Evolutionary conservation across 306 rosid genomes (phyloP), one percentile per base, ranked within the genome.

Genomic region (Gastrolobium bilobum): DNA sequence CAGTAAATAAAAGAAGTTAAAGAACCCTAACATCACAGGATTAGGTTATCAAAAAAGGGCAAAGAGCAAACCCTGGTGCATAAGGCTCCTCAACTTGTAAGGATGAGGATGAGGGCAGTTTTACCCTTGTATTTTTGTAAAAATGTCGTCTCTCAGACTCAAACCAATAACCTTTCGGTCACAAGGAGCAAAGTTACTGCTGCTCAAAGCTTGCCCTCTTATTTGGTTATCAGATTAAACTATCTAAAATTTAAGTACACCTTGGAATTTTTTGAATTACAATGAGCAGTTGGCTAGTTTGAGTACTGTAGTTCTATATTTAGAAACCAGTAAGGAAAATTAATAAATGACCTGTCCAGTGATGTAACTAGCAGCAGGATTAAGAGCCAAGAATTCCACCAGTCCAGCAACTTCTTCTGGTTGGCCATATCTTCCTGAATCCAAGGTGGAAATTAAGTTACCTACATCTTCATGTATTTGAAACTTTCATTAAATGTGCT

Each of bases 361-460:
- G 63, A 93, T 91, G 84, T 89, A 93, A 83, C 87, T 83, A 73
- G 97, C 92, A 4, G 94, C 94, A 53, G 97, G 94, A 79, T 79
- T 84, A 50, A 93, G 90, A 62, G 97, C 98, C 89, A 93, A 89
- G 75, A 93, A 91, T 83, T 93, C 90, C 82, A 93, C 96, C 20
- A 93, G 89, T 65, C 98, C 98, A 71, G 97, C 98, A 72, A 93
- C 94, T 87, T 93, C 98, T 83, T 93, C 97, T 0, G 97, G 97
- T 78, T 82, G 92, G 40, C 98, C 98, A 77, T 88, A 87, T 76
- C 94, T 91, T 42, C 94, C 98, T 93, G 89, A 56, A 88, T 44
- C 38, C 67, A 71, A 8, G 43, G 53, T 38, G 61, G 52, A 62
- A 79, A 52, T 20, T 7, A 8, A 60, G 43, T 20, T 30, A 15